Evolutionary conservation across 2,329 filamentous ascomycete genomes (phyloP).

Genomic region (Coccinonectria pachysandricola): DNA sequence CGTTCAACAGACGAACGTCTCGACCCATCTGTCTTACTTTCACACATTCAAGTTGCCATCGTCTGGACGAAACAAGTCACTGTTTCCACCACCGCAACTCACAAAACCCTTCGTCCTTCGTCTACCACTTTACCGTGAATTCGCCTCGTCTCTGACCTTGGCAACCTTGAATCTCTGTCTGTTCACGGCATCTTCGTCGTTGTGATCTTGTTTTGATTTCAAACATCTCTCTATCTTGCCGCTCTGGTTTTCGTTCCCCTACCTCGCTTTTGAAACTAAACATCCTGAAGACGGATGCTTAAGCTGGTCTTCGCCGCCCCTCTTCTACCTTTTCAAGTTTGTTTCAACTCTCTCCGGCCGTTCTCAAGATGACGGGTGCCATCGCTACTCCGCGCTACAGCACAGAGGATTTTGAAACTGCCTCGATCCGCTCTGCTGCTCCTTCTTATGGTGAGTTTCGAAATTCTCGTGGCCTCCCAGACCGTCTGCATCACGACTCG

Average conservation of each 20-base stretch:
- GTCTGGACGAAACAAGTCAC: conserved; percentile 11
- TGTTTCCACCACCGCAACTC: conserved; percentile 12
- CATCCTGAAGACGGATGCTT: conserved; percentile 14
- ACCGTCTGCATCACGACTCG: conserved; percentile 2
- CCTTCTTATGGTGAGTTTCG: conserved; percentile 52
- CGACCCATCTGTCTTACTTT: conserved; percentile 19
- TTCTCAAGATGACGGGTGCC: conserved; percentile 22
- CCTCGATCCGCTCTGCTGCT: conserved; percentile 56
- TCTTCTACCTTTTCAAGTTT: conserved; percentile 10
- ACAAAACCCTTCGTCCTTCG: conserved; percentile 10
- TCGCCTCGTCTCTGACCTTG: conserved; percentile 8
- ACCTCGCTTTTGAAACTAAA: conserved; percentile 7
- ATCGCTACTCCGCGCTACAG: conserved; percentile 25
- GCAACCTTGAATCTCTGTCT: conserved; percentile 6
- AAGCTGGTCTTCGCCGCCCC: conserved; percentile 10
- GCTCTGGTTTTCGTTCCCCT: conserved; percentile 7
- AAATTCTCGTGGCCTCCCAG: conserved; percentile 3
- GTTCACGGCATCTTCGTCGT: conserved; percentile 1
- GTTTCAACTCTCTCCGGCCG: conserved; percentile 6
- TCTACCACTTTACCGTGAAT: conserved; percentile 9
- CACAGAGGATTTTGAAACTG: conserved; percentile 53
- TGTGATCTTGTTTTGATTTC: conserved; percentile 1
- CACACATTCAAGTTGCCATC: too few species aligned
- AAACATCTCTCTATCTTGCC: conserved; percentile 3
- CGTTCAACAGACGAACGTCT: conserved; percentile 14